Evolutionary conservation across 306 rosid genomes (phyloP).

Genomic region (Vigna unguiculata): DNA sequence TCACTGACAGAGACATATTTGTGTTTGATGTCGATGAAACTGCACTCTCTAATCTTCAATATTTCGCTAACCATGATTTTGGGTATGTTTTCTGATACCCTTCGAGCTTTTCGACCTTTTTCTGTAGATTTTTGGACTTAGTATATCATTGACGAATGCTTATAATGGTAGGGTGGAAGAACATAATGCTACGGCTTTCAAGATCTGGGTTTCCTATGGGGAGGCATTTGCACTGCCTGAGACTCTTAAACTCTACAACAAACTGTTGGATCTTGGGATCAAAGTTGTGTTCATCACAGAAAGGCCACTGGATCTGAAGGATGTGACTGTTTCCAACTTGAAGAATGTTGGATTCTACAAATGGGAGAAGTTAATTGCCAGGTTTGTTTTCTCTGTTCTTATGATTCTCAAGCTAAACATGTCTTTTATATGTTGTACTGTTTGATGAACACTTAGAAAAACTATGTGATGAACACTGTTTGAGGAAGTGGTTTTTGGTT

Average conservation of each 20-base stretch:
- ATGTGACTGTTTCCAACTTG: slow-evolving; percentile 45
- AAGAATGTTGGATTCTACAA: slow-evolving; percentile 48
- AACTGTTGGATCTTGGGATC: slow-evolving; percentile 48
- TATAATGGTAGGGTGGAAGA: slow-evolving; percentile 40
- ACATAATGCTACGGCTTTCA: slow-evolving; percentile 25
- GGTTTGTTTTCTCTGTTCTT: too few species aligned
- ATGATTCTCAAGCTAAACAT: too few species aligned
- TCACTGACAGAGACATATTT: slow-evolving; percentile 46
- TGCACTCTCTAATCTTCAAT: slow-evolving; percentile 64
- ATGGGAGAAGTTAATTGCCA: slow-evolving; percentile 61
- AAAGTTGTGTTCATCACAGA: slow-evolving; percentile 62
- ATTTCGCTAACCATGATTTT: slow-evolving; percentile 56
- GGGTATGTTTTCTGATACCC: slow-evolving; percentile 42
- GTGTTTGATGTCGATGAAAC: slow-evolving; percentile 69
- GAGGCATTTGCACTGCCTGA: slow-evolving; percentile 62
- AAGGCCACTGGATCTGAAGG: slow-evolving; percentile 37
- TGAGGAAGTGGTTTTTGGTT: too few species aligned
- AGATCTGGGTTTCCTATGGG: slow-evolving; percentile 50
- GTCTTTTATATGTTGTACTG: too few species aligned
- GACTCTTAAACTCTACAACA: slow-evolving; percentile 50
- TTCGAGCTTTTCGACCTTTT: too few species aligned
- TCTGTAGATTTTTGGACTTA: too few species aligned
- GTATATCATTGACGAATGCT: too few species aligned
- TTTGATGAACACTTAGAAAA: too few species aligned
- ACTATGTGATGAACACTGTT: too few species aligned